A percentile compares a stretch with the other conserved stretches of the same genome.
phyloP scores from a whole-genome alignment of 345 rosid genomes.

The Raphanus raphanistrum region DNA sequence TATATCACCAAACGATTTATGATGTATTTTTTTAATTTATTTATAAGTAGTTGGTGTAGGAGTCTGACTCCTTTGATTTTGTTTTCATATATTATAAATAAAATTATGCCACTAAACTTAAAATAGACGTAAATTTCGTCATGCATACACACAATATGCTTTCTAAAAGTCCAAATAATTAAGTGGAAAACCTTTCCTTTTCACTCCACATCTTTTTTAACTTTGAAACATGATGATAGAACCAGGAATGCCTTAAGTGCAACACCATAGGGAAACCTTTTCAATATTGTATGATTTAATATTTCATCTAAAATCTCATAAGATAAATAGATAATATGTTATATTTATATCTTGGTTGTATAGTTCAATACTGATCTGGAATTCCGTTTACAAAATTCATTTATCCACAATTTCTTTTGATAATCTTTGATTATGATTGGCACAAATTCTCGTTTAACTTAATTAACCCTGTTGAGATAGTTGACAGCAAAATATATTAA shows the following conservation, averaged over 20 bases:
- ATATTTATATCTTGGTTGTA: neutral
- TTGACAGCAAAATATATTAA: no score
- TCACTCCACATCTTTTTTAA: neutral
- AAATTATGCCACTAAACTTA: neutral
- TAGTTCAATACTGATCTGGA: no score
- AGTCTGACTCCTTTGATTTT: neutral
- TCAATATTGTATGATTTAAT: neutral
- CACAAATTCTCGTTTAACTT: neutral
- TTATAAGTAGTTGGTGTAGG: neutral
- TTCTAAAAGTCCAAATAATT: neutral
- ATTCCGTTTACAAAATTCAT: neutral
- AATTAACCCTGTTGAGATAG: no score
- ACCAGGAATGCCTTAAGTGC: neutral
- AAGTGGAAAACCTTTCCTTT: neutral
- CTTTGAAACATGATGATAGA: neutral
- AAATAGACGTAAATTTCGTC: neutral
- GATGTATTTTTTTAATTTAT: neutral
- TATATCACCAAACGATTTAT: neutral
- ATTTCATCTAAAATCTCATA: neutral
- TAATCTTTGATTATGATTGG: neutral
- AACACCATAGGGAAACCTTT: neutral
- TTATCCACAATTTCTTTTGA: neutral
- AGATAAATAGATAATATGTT: neutral
- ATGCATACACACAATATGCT: neutral
- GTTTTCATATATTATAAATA: neutral